A percentile compares a stretch with the other conserved stretches of the same genome.
Evolutionary conservation across 2,329 filamentous ascomycete species (phyloP).

Genomic region (Lecanosticta acicola): DNA sequence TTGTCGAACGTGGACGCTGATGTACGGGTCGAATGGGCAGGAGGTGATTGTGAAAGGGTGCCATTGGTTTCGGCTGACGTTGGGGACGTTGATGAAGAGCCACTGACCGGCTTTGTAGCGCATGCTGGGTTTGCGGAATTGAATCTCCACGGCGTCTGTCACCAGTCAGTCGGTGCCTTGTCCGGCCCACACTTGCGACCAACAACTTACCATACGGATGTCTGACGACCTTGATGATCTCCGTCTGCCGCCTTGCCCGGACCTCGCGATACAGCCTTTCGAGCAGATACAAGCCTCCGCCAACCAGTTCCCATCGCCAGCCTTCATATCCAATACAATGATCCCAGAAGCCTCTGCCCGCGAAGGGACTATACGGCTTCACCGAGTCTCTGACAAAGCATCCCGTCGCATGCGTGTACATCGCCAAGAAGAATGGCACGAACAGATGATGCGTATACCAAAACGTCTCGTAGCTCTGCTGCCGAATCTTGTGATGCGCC

Average conservation of each 20-base stretch:
- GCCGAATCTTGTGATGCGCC: constrained; percentile 84
- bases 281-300: constrained; percentile 74
- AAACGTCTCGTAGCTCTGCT: constrained; percentile 96
- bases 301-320: constrained; percentile 93
- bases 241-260: constrained; percentile 72
- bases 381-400: constrained; percentile 89
- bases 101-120: constrained; percentile 98
- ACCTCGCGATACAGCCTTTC: constrained; percentile 92
- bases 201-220: constrained; percentile 75
- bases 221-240: constrained; percentile 88
- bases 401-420: constrained; percentile 93
- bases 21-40: constrained; percentile 90
- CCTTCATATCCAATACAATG: constrained; percentile 94
- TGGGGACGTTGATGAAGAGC: constrained; percentile 91
- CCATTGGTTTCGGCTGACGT: constrained; percentile 86
- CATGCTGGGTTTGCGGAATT: constrained; percentile 94
- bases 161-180: constrained; percentile 14
- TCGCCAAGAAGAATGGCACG: constrained; percentile 83
- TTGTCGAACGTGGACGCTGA: constrained; percentile 91
- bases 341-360: constrained; percentile 72
- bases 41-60: constrained; percentile 99
- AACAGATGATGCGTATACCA: constrained; percentile 99
- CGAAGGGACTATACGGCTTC: constrained; percentile 73
- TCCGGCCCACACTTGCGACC: constrained; percentile 12
- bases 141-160: constrained; percentile 86